phyloP scores from a whole-genome alignment of 805 yeast genomes.

The Candida michaelii region DNA sequence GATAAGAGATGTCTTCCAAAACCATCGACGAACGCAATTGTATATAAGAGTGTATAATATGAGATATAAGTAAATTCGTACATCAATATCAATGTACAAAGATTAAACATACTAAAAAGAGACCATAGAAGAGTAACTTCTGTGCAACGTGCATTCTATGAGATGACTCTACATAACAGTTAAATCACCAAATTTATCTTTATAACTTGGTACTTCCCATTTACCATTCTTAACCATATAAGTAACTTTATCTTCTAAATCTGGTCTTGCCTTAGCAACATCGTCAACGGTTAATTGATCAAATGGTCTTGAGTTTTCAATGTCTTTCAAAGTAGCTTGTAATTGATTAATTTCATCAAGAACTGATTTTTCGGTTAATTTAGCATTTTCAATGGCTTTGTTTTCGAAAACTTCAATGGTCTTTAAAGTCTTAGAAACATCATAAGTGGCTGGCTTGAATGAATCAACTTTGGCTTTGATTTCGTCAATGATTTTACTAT shows the following conservation, averaged over 20 bases:
- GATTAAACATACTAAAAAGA: no score
- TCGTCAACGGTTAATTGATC: constrained; percentile 96
- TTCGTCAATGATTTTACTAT: constrained; percentile 74
- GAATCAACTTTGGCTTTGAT: constrained; percentile 72
- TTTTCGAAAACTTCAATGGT: constrained; percentile 91
- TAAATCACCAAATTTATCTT: constrained; percentile 96
- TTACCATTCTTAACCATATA: constrained; percentile 95
- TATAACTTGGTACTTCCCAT: constrained; percentile 98
- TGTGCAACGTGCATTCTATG: not conserved
- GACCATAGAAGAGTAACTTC: not conserved
- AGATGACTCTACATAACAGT: constrained; percentile 72
- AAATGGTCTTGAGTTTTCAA: constrained; percentile 96
- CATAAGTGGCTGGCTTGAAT: constrained; percentile 83
- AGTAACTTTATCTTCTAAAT: constrained; percentile 91
- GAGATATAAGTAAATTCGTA: no score
- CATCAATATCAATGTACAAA: no score
- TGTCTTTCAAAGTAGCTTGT: constrained; percentile 85
- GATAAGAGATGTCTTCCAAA: no score
- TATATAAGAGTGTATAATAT: no score
- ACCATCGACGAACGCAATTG: no score
- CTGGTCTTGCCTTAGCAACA: constrained; percentile 93
- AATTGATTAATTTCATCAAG: constrained; percentile 81
- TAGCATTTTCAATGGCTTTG: constrained; percentile 94
- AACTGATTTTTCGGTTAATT: constrained; percentile 87
- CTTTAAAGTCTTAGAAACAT: constrained; percentile 85